Evolutionary conservation across 140 eudicot genomes (phyloP), one percentile per base, ranked within the genome.

Genomic region (Anethum foeniculum): DNA sequence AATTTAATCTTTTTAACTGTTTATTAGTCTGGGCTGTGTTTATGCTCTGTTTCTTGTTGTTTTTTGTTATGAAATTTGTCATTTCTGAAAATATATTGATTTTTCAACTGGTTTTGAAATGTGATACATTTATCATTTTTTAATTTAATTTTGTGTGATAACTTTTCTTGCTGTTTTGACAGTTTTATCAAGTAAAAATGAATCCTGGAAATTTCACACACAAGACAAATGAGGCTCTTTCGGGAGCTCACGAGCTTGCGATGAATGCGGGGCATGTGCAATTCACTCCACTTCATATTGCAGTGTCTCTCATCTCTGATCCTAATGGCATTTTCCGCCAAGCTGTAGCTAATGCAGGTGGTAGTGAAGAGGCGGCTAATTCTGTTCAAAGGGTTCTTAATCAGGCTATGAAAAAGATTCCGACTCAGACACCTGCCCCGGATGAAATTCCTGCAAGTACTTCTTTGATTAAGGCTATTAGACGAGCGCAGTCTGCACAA

Each of bases 171-270:
- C 23, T 7, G n/a, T 46, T 44, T 23, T 58, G n/a, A 27, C 49
- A 74, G 64, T 77, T 83, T 44, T 32, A 23, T 25, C 5, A 3
- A 51, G 78, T 23, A 18, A 49, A 23, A 2, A 93, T 95, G 99
- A 92, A 92, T 89, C 95, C 93, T 65, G 97, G 91, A 71, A 92
- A 90, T 67, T 92, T 89, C 79, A 95, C 99, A 7, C 97, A 95
- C 97, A 92, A 95, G 86, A 92, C 99, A 58, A 92, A 90, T 58
- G 97, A 95, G 72, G 87, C 93, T 0, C 84, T 95, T 16, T 90
- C 89, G 39, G 88, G 87, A 3, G 93, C 92, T 71, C 95, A 87
- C 68, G 97, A 90, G 65, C 87, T 90, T 54, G 99, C 99, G 1
- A 81, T 87, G 90, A 78, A 82, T 52, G 85, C 88, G 3, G 99